A percentile compares a stretch with the other conserved stretches of the same genome.
Evolutionary conservation across 1,284 basidiomycete species (phyloP).

Genomic region (Cystobasidiaceae sp.): DNA sequence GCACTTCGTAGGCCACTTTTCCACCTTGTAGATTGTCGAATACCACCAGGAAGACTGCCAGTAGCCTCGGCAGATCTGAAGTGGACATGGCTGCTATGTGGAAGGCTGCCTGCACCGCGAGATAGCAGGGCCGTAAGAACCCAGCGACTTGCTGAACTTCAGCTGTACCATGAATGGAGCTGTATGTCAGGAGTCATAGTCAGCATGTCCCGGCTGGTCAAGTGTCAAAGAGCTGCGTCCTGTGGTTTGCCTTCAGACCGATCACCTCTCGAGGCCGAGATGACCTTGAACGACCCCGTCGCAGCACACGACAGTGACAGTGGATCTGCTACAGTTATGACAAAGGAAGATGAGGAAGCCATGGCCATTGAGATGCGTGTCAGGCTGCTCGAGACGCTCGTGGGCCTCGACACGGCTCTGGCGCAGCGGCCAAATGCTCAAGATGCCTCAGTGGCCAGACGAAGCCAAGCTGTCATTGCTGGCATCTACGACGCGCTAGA

Average conservation of each 20-base stretch:
- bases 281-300: too few relatives aligned
- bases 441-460: constrained; percentile 32
- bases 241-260: too few relatives aligned
- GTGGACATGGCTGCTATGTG: too few relatives aligned
- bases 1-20: constrained; percentile 81
- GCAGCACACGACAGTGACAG: too few relatives aligned
- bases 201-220: not conserved
- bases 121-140: not conserved
- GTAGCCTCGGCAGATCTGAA: constrained; percentile 55
- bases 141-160: too few relatives aligned
- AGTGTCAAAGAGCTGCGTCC: too few relatives aligned
- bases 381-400: constrained; percentile 40
- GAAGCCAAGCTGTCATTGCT: constrained; percentile 30
- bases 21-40: constrained; percentile 78
- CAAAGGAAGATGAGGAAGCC: not conserved
- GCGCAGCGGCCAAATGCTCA: constrained; percentile 9
- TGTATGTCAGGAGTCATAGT: not conserved
- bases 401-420: constrained; percentile 32
- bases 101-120: too few relatives aligned
- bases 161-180: not conserved
- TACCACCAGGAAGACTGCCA: constrained; percentile 79
- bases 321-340: too few relatives aligned
- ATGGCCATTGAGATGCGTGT: constrained; percentile 41
- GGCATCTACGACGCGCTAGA: constrained; percentile 34
- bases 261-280: too few relatives aligned